Percentiles rank a stretch among this genome's conserved stretches.
These are phyloP conservation scores for Ceratocystiopsis brevicomis DNA, from an alignment of 2,329 filamentous ascomycete genomes.

Conservation along the genomic window DNA sequence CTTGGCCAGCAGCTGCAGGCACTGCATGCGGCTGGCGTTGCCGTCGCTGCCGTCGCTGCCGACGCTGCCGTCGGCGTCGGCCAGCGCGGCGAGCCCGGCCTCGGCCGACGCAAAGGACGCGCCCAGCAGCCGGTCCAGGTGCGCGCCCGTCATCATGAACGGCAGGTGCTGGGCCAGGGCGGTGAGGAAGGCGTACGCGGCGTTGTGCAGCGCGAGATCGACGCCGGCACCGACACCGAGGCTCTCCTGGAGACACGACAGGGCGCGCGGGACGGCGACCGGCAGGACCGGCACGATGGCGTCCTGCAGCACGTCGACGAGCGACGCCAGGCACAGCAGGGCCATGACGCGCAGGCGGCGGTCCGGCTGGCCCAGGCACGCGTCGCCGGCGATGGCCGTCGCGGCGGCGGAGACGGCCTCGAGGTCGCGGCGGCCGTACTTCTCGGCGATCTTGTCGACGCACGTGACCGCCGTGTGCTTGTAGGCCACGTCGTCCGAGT, in stretches of 20 bases:
- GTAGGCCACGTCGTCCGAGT: conserved; percentile 52
- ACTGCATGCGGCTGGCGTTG: conserved; percentile 45
- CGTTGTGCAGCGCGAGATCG: conserved; percentile 55
- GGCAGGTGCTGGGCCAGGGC: conserved; percentile 67
- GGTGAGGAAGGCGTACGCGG: conserved; percentile 61
- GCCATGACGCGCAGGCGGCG: conserved; percentile 60
- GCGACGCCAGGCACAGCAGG: conserved; percentile 72
- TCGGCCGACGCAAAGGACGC: conserved; percentile 56
- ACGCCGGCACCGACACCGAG: conserved; percentile 27
- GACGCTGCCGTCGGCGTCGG: conserved; percentile 14
- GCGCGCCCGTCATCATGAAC: conserved; percentile 66
- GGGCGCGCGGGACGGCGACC: conserved; percentile 49
- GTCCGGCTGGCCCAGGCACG: conserved; percentile 60
- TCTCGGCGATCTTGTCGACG: conserved; percentile 81
- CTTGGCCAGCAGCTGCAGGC: conserved; percentile 56
- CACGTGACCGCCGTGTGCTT: conserved; percentile 77
- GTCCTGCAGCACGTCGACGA: conserved; percentile 75
- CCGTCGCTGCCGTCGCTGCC: conserved; percentile 38
- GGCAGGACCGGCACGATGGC: conserved; percentile 72
- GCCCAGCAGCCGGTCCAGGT: conserved; percentile 52
- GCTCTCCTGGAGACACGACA: conserved; percentile 51
- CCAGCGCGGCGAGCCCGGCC: conserved; percentile 23
- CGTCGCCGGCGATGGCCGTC: conserved; percentile 52
- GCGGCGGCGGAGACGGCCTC: conserved; percentile 59
- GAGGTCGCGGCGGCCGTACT: conserved; percentile 83